A percentile compares a stretch with the other conserved stretches of the same genome.
phyloP scores from a whole-genome alignment of 2,329 filamentous ascomycete genomes.

The Aureobasidium pullulans region DNA sequence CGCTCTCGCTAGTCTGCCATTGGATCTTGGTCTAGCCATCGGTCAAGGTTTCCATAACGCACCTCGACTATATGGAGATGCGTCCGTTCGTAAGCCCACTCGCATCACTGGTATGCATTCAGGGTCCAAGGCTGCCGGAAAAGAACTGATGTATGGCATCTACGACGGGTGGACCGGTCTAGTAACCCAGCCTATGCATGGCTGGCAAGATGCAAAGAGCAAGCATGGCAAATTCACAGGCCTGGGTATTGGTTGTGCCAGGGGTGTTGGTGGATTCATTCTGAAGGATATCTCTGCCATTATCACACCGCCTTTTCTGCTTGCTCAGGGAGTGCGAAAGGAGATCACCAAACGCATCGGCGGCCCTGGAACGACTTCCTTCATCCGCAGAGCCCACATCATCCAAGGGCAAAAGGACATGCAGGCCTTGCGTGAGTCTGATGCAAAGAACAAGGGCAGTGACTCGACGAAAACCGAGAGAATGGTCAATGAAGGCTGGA shows the following conservation, averaged over 20 bases:
- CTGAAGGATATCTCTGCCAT: slow-evolving; percentile 70
- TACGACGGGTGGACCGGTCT: slow-evolving; percentile 78
- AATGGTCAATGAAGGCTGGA: slow-evolving; percentile 25
- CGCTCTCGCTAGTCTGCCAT: slow-evolving; percentile 69
- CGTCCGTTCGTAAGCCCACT: slow-evolving; percentile 68
- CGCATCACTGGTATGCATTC: slow-evolving; percentile 71
- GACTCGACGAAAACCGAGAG: slow-evolving; percentile 17
- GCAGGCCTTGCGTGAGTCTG: slow-evolving; percentile 16
- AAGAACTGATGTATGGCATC: slow-evolving; percentile 52
- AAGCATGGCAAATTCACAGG: slow-evolving; percentile 24
- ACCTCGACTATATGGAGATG: slow-evolving; percentile 76
- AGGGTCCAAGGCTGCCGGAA: slow-evolving; percentile 69
- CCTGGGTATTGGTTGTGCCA: slow-evolving; percentile 58
- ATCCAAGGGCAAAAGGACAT: slow-evolving; percentile 26
- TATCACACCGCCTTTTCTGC: slow-evolving; percentile 64
- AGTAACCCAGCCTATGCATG: slow-evolving; percentile 67
- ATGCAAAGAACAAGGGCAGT: slow-evolving; percentile 15
- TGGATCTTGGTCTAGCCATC: slow-evolving; percentile 76
- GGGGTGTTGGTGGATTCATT: slow-evolving; percentile 72
- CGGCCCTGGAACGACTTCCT: slow-evolving; percentile 22
- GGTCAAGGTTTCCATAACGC: slow-evolving; percentile 85
- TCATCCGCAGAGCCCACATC: slow-evolving; percentile 25
- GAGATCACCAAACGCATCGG: slow-evolving; percentile 55
- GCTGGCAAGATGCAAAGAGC: slow-evolving; percentile 47
- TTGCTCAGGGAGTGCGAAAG: slow-evolving; percentile 74